Conservation (phyloP, 2,329 filamentous ascomycete genomes). For the Aspergillus puulaauensis region DNA sequence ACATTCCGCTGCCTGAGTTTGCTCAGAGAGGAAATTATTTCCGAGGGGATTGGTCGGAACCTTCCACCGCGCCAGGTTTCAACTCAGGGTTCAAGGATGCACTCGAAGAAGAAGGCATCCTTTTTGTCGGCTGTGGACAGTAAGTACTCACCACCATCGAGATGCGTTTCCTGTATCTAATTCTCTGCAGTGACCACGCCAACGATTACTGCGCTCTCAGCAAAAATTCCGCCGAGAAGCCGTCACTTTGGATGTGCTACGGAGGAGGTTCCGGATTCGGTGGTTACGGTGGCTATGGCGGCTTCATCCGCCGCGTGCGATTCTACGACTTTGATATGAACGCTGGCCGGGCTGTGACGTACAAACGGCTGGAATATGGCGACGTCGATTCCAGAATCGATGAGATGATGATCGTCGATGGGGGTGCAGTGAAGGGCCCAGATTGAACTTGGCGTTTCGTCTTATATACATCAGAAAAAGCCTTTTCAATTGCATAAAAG, state of each 20-base stretch:
- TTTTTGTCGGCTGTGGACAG: slow-evolving; percentile 90
- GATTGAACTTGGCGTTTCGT: not conserved
- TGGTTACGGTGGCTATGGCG: slow-evolving; percentile 88
- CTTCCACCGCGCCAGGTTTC: slow-evolving; percentile 80
- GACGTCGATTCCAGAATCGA: slow-evolving; percentile 54
- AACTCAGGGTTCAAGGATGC: slow-evolving; percentile 94
- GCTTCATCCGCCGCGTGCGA: slow-evolving; percentile 78
- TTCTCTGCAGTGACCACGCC: slow-evolving; percentile 70
- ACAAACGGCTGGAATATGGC: slow-evolving; percentile 79
- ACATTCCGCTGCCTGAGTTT: slow-evolving; percentile 94
- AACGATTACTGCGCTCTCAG: slow-evolving; percentile 92
- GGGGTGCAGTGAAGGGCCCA: slow-evolving; percentile 50
- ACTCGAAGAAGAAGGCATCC: slow-evolving; percentile 78
- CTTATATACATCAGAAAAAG: not conserved
- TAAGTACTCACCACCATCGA: slow-evolving; percentile 46
- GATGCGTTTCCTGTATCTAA: slow-evolving; percentile 20
- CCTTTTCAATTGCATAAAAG: not conserved
- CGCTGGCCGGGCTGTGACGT: slow-evolving; percentile 82
- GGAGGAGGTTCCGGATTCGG: slow-evolving; percentile 89
- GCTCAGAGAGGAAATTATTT: slow-evolving; percentile 57
- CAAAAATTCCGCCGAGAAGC: slow-evolving; percentile 53
- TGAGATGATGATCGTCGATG: slow-evolving; percentile 62
- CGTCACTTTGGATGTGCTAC: slow-evolving; percentile 96
- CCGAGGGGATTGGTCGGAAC: slow-evolving; percentile 75
- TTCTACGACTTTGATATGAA: slow-evolving; percentile 95